A percentile compares a stretch with the other conserved stretches of the same genome.
phyloP scores from a whole-genome alignment of 192 early-diverging fungal genomes.

The Coemansia erecta region DNA sequence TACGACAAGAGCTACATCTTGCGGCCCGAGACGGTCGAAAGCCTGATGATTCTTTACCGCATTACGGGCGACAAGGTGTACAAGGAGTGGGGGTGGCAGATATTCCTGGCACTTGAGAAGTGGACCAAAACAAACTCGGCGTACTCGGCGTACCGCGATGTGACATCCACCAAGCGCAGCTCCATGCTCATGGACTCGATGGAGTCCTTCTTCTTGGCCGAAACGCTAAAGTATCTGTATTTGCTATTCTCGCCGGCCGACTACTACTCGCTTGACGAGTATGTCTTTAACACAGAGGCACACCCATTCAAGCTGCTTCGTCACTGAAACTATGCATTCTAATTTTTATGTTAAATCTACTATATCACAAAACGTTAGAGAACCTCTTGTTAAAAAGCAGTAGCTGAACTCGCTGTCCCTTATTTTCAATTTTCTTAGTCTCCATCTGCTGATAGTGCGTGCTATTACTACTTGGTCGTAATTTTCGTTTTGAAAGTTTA shows the following conservation, averaged over 20 bases:
- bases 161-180: slow-evolving; percentile 32
- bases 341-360: neutral
- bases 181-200: slow-evolving; percentile 39
- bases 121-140: slow-evolving; percentile 67
- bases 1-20: slow-evolving; percentile 52
- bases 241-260: slow-evolving; percentile 74
- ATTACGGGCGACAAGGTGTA: slow-evolving; percentile 72
- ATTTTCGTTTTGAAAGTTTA: no score
- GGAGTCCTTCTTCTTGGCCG: slow-evolving; percentile 69
- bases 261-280: slow-evolving; percentile 73
- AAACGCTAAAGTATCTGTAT: slow-evolving; percentile 94
- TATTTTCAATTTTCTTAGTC: neutral
- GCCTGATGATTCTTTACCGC: slow-evolving; percentile 81
- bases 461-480: no score
- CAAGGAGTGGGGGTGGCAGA: slow-evolving; percentile 82
- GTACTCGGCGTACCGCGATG: slow-evolving; percentile 57
- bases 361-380: no score
- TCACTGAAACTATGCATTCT: neutral
- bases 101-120: slow-evolving; percentile 82
- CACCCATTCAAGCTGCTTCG: slow-evolving; percentile 75
- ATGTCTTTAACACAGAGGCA: slow-evolving; percentile 94
- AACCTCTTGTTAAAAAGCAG: no score
- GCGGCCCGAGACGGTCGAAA: slow-evolving; percentile 84
- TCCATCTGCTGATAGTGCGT: no score
- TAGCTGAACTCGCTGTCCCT: no score